Evolutionary conservation across 2,329 filamentous ascomycete genomes (phyloP).

Genomic region (Beauveria caledonica): DNA sequence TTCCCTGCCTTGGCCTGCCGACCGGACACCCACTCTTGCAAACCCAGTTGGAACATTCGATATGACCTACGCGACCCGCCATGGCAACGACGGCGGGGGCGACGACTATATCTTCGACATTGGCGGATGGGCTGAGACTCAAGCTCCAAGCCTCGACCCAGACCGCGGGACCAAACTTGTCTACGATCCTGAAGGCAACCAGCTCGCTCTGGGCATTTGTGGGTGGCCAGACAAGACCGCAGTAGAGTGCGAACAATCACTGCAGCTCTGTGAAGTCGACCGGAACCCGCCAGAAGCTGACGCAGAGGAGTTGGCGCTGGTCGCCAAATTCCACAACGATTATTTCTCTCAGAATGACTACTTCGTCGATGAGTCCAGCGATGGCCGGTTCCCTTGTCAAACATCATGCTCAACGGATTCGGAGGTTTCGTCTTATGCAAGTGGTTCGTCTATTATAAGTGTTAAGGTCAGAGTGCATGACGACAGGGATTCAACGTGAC

Average conservation of each 20-base stretch:
- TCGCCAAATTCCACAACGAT: not conserved
- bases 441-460: too few relatives aligned
- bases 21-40: not conserved
- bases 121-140: not conserved
- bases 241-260: not conserved
- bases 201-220: not conserved
- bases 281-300: not conserved
- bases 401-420: not conserved
- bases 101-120: not conserved
- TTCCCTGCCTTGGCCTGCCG: not conserved
- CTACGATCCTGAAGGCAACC: not conserved
- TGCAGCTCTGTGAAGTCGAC: not conserved
- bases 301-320: not conserved
- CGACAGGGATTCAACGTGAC: too few relatives aligned
- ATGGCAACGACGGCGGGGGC: not conserved
- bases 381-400: not conserved
- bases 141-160: not conserved
- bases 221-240: not conserved
- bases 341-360: not conserved
- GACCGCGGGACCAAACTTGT: not conserved
- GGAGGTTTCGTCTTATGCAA: too few relatives aligned
- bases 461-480: too few relatives aligned
- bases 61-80: not conserved
- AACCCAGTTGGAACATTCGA: not conserved
- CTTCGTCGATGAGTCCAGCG: not conserved